phyloP scores from a whole-genome alignment of 768 basidiomycete species.

The Serpula lacrymans region DNA sequence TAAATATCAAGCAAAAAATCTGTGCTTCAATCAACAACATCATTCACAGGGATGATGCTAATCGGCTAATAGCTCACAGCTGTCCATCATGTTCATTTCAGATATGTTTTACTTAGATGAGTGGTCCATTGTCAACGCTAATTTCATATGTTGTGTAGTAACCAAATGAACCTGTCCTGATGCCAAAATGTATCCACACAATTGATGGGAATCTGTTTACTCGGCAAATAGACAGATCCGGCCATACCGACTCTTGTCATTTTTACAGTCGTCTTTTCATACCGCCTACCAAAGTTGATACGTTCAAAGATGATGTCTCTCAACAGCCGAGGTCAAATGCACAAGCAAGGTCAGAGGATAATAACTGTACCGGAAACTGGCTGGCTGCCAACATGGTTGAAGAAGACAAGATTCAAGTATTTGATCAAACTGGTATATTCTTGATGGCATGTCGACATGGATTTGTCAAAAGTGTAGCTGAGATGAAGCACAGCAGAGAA shows the following conservation, averaged over 20 bases:
- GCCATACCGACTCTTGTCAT: background rate
- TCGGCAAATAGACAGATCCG: background rate
- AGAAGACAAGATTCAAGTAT: conserved; percentile 14
- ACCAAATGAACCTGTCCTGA: background rate
- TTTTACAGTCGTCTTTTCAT: background rate
- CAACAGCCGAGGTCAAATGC: no score
- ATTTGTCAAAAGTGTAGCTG: conserved; percentile 19
- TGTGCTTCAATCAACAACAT: no score
- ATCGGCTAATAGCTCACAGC: conserved; percentile 31
- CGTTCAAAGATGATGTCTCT: no score
- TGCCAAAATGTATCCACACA: background rate
- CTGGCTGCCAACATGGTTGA: conserved; percentile 11
- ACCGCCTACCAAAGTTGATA: background rate
- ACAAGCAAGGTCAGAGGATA: no score
- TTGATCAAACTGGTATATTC: conserved; percentile 37
- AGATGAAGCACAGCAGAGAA: conserved; percentile 35
- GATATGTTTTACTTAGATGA: conserved; percentile 14
- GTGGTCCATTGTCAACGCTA: conserved; percentile 13
- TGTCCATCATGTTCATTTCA: conserved; percentile 36
- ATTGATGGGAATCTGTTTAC: no score
- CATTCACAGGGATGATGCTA: conserved; percentile 16
- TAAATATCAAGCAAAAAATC: no score
- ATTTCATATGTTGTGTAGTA: conserved; percentile 22
- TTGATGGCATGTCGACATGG: conserved; percentile 33
- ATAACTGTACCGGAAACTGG: conserved; percentile 12